phyloP scores from a whole-genome alignment of 345 rosid genomes.

The Pistacia integerrima region DNA sequence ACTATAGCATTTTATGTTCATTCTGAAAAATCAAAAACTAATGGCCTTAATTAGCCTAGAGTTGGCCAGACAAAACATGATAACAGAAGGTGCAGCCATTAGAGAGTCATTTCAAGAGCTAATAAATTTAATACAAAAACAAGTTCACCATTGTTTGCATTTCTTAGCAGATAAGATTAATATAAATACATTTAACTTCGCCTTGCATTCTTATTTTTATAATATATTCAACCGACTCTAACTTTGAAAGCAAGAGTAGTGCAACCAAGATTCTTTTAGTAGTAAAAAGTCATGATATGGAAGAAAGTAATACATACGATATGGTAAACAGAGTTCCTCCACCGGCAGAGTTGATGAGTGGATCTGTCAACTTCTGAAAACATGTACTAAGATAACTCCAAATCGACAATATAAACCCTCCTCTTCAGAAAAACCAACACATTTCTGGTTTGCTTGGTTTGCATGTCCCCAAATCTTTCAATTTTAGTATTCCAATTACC shows the following conservation, averaged over 20 bases:
- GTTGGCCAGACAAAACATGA: neutral
- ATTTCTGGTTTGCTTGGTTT: neutral
- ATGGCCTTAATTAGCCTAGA: neutral
- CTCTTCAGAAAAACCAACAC: neutral
- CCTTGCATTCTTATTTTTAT: neutral
- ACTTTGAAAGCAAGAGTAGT: neutral
- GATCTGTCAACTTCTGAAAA: constrained; percentile 3
- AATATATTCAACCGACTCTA: neutral
- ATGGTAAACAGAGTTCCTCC: constrained; percentile 1
- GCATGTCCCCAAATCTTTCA: neutral
- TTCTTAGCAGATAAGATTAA: neutral
- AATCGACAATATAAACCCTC: constrained; percentile 4
- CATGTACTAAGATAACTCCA: neutral
- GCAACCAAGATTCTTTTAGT: neutral
- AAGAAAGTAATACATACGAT: neutral
- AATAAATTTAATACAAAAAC: neutral
- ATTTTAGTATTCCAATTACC: constrained; percentile 4
- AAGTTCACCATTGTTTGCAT: neutral
- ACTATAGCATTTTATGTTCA: too few relatives aligned
- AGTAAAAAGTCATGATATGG: neutral
- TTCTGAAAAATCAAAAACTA: too few relatives aligned
- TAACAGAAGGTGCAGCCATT: neutral
- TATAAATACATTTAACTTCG: neutral
- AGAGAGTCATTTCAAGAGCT: too few relatives aligned
- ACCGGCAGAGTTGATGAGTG: constrained; percentile 1